Base-by-base conservation (phyloP, 768 basidiomycete species). In the Lactarius sp. region DNA sequence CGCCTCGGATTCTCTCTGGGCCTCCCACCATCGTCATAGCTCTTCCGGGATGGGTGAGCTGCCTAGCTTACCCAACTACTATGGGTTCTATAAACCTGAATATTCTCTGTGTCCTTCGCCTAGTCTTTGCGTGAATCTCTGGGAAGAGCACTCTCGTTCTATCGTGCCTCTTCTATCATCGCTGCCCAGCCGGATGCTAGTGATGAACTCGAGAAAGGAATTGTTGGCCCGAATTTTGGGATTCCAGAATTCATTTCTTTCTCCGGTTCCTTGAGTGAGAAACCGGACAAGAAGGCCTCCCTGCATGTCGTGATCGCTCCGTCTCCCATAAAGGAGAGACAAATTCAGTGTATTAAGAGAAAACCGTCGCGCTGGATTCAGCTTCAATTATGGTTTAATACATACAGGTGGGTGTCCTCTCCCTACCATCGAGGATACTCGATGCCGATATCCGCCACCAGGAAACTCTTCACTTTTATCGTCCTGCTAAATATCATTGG, bases 351-450 rank as follows among this genome's bases (percentile, higher is more conserved):
- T 69, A 39, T 59, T 65, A n/a, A 69, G 69, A 50, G 65, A 68
- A 49, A 68, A 59, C 62, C 70, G 31, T 71, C 72, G 52, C 67
- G 66, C 27, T 72, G 71, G 72, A 46, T 71, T 51, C 69, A 69
- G n/a, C 72, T 74, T 60, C 68, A 66, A 63, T 59, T 77, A 33
- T 77, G 76, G 76, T 77, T 72, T 65, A 77, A 75, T 52, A 73
- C 76, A 4, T 77, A 77, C 60, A 73, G 74, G 75, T 74, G 50
- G 5, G 73, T 69, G 9, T 18, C 42, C 18, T 42, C 44, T 53
- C 6, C 3, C 34, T 20, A 27, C 41, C 2, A 13, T 56, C 8
- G 12, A 18, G 12, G 9, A 41, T 8, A n/a, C 22, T 39, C n/a
- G 39, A 18, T 57, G 37, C 18, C 20, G n/a, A 52, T 53, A 39